Evolutionary conservation across 2,329 filamentous ascomycete species (phyloP), one percentile per base, ranked within the genome.

Genomic region (Monosporascus sp.): DNA sequence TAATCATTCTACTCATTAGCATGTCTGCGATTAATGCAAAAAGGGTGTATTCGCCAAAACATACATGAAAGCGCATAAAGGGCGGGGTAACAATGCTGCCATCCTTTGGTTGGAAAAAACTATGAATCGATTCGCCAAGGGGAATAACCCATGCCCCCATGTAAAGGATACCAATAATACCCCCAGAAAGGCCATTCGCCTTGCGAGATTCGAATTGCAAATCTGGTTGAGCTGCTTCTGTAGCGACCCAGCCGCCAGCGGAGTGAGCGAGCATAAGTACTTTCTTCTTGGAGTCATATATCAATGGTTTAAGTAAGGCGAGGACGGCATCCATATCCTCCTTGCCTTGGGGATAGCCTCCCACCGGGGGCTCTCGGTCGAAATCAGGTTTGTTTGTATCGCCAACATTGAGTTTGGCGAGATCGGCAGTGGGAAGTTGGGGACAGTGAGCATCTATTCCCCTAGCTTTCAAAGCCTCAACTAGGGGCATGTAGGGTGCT

Each of bases 251-350:
- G n/a, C 68, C 66, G 3, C 68, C 67, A 3, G 65, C 62, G 2
- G 68, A 71, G 48, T 71, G 67, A 11, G 51, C 68, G 14, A 68
- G 37, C 0, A 71, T 31, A 1, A 71, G 49, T 7, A 71, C 65
- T 3, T 50, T 56, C 45, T 67, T 70, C 0, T 59, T 58, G n/a
- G 62, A 50, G 3, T 63, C 46, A 15, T 38, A 11, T 5, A 58
- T 40, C 50, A 62, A 35, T 0, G 52, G 52, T 2, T 31, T 6
- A 0, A 64, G 31, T 11, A 59, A 35, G 5, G 35, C 45, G 9
- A 62, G 35, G 15, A 62, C 45, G 2, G 22, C 51, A 4, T 49
- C 44, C 3, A 35, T 24, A 20, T 64, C 59, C 26, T 59, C 58
- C 2, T 57, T 43, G 8, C 63, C 59, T 22, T 61, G 58, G 1